These are phyloP conservation scores for Mytilinidion resinicola DNA, from an alignment of 495 filamentous ascomycete species.

Conservation along the genomic window DNA sequence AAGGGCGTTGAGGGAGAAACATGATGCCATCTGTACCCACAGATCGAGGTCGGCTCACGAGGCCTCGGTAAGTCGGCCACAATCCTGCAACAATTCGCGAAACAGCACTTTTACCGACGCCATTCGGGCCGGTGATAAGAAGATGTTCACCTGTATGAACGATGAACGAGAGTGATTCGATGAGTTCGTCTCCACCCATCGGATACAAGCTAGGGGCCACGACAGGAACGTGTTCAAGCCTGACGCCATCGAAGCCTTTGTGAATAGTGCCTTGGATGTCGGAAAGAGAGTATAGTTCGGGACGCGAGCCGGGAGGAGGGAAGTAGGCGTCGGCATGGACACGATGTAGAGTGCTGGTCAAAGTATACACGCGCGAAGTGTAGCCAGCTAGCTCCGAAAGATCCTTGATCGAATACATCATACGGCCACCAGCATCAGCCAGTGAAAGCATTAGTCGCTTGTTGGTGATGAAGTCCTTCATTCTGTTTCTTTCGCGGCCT, in stretches of 20 bases:
- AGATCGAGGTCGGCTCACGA: conserved; percentile 76
- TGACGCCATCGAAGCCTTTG: conserved; percentile 88
- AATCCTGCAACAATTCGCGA: conserved; percentile 84
- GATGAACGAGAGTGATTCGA: conserved; percentile 80
- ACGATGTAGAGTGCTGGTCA: conserved; percentile 89
- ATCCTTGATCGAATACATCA: conserved; percentile 99
- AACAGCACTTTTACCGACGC: conserved; percentile 88
- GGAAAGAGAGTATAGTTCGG: conserved; percentile 79
- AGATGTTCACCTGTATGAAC: conserved; percentile 87
- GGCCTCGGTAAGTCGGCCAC: conserved; percentile 91
- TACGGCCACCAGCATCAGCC: conserved; percentile 89
- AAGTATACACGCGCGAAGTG: conserved; percentile 89
- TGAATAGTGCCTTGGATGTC: conserved; percentile 91
- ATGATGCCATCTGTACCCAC: conserved; percentile 88
- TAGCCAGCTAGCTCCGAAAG: conserved; percentile 92
- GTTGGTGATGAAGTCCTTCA: conserved; percentile 99
- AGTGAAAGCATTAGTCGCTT: conserved; percentile 97
- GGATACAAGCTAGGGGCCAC: conserved; percentile 81
- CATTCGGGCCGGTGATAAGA: conserved; percentile 90
- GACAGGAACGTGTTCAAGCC: conserved; percentile 88
- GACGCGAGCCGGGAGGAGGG: conserved; percentile 54
- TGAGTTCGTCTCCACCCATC: conserved; percentile 81
- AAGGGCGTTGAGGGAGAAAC: conserved; percentile 94
- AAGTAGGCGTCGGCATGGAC: conserved; percentile 88
- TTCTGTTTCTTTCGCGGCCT: conserved; percentile 70